Conservation (phyloP, 2,329 filamentous ascomycete species). For the Pestalotiopsis sp. region DNA sequence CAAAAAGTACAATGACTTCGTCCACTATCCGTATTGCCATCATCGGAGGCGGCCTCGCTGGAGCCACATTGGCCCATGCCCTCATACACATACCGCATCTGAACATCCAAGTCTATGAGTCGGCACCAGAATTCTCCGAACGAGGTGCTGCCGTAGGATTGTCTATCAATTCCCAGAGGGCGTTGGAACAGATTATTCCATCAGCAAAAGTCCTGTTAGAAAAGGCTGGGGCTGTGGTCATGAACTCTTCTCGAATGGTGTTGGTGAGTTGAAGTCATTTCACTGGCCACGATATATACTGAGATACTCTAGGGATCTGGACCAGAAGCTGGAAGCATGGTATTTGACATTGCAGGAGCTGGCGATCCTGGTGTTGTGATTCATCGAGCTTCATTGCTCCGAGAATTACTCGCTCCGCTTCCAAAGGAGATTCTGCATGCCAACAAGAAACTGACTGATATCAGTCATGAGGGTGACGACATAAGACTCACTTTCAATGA, state of each 20-base stretch:
- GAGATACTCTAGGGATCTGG: constrained; percentile 17
- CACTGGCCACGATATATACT: constrained; percentile 6
- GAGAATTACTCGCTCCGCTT: constrained; percentile 21
- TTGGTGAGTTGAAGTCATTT: neutral
- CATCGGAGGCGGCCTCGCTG: constrained; percentile 25
- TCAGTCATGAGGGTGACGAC: constrained; percentile 7
- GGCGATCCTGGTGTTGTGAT: constrained; percentile 17
- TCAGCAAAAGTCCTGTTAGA: constrained; percentile 16
- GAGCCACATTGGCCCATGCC: constrained; percentile 23
- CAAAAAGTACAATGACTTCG: neutral
- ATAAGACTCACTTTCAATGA: constrained; percentile 20
- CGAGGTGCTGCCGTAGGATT: constrained; percentile 26
- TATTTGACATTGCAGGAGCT: constrained; percentile 19
- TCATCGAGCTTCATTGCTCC: constrained; percentile 24
- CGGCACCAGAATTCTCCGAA: constrained; percentile 24
- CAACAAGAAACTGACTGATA: constrained; percentile 17
- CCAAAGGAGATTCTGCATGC: constrained; percentile 19
- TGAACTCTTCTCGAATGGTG: constrained; percentile 17
- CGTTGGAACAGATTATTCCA: constrained; percentile 18
- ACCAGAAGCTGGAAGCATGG: constrained; percentile 14
- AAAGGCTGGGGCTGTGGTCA: constrained; percentile 20
- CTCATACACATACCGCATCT: constrained; percentile 19
- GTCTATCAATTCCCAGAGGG: constrained; percentile 16
- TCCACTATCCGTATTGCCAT: constrained; percentile 20
- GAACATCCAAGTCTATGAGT: constrained; percentile 25